Percentiles rank a stretch among this genome's conserved stretches.
These are phyloP conservation scores for Populus hybrid DNA, from an alignment of 441 rosid species.

Conservation along the genomic window DNA sequence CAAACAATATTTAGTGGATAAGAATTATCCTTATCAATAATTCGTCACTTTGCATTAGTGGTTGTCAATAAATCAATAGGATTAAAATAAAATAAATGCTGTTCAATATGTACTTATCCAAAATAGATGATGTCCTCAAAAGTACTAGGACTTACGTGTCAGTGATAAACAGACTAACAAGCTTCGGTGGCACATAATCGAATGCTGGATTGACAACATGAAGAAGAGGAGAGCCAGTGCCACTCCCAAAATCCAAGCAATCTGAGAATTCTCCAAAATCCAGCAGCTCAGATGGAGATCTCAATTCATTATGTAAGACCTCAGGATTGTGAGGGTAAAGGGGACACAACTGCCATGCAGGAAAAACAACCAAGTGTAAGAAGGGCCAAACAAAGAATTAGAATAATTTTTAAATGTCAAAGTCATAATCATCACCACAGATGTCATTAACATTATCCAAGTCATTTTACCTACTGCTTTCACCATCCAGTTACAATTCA, in stretches of 20 bases:
- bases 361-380: constrained; percentile 14
- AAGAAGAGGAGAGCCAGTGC: constrained; percentile 68
- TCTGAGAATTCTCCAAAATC: constrained; percentile 99
- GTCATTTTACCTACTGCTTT: not conserved
- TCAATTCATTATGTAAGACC: constrained; percentile 85
- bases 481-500: not conserved
- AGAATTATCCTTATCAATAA: not conserved
- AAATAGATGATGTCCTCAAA: constrained; percentile 1
- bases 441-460: too few species aligned
- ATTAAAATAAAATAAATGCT: not conserved
- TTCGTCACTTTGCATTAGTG: not conserved
- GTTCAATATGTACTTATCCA: not conserved
- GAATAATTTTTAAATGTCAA: too few species aligned
- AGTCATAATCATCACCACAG: too few species aligned
- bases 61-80: not conserved
- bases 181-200: constrained; percentile 97
- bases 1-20: not conserved
- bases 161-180: constrained; percentile 92
- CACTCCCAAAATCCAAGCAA: constrained; percentile 78
- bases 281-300: constrained; percentile 91
- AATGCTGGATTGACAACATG: constrained; percentile 94
- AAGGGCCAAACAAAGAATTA: not conserved
- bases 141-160: constrained; percentile 72
- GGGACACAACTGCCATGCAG: constrained; percentile 73
- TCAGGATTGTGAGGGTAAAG: constrained; percentile 97